phyloP scores from a whole-genome alignment of 2,329 filamentous ascomycete genomes.

The Clonostachys chloroleuca region DNA sequence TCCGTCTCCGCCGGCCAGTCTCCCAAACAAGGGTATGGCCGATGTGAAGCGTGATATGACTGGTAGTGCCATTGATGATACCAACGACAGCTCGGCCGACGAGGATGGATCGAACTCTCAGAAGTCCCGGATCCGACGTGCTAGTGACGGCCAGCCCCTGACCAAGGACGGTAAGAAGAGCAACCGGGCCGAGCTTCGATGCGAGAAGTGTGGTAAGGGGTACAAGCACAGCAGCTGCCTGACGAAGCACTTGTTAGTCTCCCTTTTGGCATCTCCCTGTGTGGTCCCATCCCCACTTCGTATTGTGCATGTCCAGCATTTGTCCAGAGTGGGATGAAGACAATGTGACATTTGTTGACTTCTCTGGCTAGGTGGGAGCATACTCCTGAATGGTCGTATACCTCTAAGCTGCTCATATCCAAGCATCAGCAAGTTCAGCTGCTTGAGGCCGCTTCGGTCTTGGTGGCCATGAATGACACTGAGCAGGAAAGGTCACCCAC shows the following conservation, averaged over 20 bases:
- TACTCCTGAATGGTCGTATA: constrained; percentile 95
- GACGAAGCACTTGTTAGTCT: constrained; percentile 99
- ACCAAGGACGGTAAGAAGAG: constrained; percentile 81
- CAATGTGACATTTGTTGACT: constrained; percentile 5
- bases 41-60: constrained; percentile 43
- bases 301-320: background rate
- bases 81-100: constrained; percentile 51
- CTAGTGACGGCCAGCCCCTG: constrained; percentile 84
- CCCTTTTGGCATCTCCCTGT: constrained; percentile 36
- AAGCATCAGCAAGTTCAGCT: constrained; percentile 99
- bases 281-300: background rate
- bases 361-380: constrained; percentile 82
- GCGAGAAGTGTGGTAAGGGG: constrained; percentile 97
- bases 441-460: constrained; percentile 91
- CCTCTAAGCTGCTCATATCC: constrained; percentile 95
- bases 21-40: constrained; percentile 53
- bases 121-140: constrained; percentile 50
- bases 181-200: constrained; percentile 82
- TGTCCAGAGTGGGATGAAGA: constrained; percentile 1
- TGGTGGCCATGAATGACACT: constrained; percentile 78
- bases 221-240: constrained; percentile 99
- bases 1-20: constrained; percentile 61
- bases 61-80: constrained; percentile 66
- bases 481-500: constrained; percentile 46
- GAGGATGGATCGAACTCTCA: constrained; percentile 41